phyloP scores from a whole-genome alignment of 441 rosid genomes.

The Populus hybrid region DNA sequence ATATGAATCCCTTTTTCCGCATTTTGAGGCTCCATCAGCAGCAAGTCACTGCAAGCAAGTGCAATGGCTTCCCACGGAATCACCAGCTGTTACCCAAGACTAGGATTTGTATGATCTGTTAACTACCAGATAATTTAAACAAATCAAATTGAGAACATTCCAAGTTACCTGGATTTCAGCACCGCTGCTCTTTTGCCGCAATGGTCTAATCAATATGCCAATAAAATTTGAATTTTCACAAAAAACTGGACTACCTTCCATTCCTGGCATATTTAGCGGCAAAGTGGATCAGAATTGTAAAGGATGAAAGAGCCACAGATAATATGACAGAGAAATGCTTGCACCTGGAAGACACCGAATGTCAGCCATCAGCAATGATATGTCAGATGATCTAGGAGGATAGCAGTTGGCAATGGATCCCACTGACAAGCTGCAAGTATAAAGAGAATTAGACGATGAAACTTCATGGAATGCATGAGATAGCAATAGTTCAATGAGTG shows the following conservation, averaged over 20 bases:
- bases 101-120: constrained; percentile 65
- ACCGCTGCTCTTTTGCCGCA: constrained; percentile 74
- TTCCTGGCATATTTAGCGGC: constrained; percentile 45
- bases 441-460: constrained; percentile 17
- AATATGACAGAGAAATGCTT: constrained; percentile 27
- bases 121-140: constrained; percentile 34
- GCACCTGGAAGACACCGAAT: constrained; percentile 94
- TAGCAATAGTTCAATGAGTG: not conserved
- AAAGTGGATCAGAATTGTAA: constrained; percentile 21
- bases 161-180: constrained; percentile 89
- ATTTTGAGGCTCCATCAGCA: constrained; percentile 60
- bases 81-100: constrained; percentile 97
- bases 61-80: constrained; percentile 98
- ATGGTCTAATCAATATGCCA: constrained; percentile 81
- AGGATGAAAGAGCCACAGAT: constrained; percentile 21
- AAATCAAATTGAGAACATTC: constrained; percentile 17
- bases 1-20: constrained; percentile 40
- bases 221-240: constrained; percentile 50
- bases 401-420: constrained; percentile 84
- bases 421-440: constrained; percentile 59
- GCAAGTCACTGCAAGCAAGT: constrained; percentile 78
- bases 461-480: not conserved
- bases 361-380: constrained; percentile 86
- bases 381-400: constrained; percentile 54
- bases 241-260: constrained; percentile 92